Conservation (phyloP, 2,329 filamentous ascomycete species). For the Byssochlamys sp. region DNA sequence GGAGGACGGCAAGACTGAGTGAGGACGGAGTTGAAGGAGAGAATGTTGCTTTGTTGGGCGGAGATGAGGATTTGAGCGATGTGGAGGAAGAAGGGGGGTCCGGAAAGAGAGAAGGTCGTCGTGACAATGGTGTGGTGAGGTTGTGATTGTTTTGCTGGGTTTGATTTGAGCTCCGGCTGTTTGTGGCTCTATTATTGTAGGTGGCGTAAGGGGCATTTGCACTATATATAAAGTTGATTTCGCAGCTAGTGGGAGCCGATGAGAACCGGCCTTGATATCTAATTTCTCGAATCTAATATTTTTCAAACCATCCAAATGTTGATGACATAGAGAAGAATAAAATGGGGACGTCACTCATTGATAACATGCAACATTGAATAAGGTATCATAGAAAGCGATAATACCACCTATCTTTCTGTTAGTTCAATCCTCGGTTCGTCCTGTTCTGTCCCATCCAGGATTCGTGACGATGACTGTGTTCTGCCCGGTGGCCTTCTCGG, state of each 20-base stretch:
- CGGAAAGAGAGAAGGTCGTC: constrained; percentile 1
- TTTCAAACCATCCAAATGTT: background rate
- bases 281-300: background rate
- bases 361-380: background rate
- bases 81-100: constrained; percentile 1
- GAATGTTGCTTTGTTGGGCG: background rate
- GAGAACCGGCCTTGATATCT: background rate
- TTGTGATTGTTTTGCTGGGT: background rate
- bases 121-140: constrained; percentile 4
- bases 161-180: background rate
- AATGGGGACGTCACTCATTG: background rate
- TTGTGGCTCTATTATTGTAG: background rate
- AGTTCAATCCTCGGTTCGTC: constrained; percentile 40
- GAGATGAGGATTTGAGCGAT: constrained; percentile 7
- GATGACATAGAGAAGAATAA: background rate
- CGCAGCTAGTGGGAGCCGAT: too few species aligned
- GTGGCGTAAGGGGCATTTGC: too few species aligned
- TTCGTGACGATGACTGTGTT: constrained; percentile 17
- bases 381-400: background rate
- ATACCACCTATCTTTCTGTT: constrained; percentile 22
- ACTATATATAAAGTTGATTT: too few species aligned
- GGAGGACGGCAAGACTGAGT: background rate
- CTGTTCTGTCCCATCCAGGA: constrained; percentile 46
- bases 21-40: constrained; percentile 6
- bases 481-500: constrained; percentile 8